These are phyloP conservation scores for Saccharomycopsis amapae DNA, from an alignment of 805 yeast species.

Conservation along the genomic window DNA sequence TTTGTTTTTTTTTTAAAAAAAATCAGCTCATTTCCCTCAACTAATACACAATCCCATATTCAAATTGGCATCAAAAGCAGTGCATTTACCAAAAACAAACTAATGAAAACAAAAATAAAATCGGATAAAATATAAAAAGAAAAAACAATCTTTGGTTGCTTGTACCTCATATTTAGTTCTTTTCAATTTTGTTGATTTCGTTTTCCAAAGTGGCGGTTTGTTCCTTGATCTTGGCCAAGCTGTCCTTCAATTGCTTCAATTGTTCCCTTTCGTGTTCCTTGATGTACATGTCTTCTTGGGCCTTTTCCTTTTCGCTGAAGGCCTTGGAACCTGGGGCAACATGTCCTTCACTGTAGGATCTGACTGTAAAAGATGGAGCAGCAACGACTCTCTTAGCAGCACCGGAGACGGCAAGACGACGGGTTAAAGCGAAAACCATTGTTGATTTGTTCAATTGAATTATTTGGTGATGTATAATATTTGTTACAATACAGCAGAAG, in stretches of 20 bases:
- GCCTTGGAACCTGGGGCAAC: constrained; percentile 21
- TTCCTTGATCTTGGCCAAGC: constrained; percentile 19
- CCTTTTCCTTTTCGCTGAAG: constrained; percentile 21
- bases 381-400: constrained; percentile 4
- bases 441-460: not conserved
- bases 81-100: not conserved
- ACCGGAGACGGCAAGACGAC: constrained; percentile 5
- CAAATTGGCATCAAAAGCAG: not conserved
- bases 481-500: no score
- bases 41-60: no score
- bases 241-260: constrained; percentile 20
- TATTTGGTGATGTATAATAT: no score
- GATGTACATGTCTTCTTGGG: constrained; percentile 19
- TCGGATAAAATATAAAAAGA: no score
- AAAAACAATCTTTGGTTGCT: no score
- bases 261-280: constrained; percentile 21
- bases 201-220: constrained; percentile 18
- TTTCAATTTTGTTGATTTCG: constrained; percentile 14
- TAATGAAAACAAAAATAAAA: no score
- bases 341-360: constrained; percentile 16
- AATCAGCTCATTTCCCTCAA: no score
- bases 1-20: no score
- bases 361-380: constrained; percentile 5
- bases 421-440: constrained; percentile 18
- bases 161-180: no score